Conservation (phyloP, 441 rosid genomes). For the Cnidoscolus chayamansa region DNA sequence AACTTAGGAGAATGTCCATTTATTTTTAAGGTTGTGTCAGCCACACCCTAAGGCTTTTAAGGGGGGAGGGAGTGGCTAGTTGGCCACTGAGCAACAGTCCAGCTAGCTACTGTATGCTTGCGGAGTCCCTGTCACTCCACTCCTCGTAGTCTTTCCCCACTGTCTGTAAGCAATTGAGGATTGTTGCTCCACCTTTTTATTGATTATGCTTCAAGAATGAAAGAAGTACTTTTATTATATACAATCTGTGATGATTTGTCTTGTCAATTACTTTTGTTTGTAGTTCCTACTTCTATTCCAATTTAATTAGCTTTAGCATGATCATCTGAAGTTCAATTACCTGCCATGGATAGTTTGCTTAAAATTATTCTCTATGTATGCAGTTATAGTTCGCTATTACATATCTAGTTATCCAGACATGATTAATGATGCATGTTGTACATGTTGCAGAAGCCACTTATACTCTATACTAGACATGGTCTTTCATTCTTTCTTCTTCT, state of each 20-base stretch:
- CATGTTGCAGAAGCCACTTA: background rate
- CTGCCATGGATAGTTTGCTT: background rate
- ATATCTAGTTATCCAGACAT: background rate
- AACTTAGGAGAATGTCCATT: too few species aligned
- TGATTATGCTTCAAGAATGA: too few species aligned
- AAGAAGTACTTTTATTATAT: background rate
- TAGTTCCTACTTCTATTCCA: background rate
- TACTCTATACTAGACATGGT: background rate
- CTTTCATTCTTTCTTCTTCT: background rate
- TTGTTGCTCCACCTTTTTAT: too few species aligned
- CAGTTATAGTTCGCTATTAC: background rate
- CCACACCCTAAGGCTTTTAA: too few species aligned
- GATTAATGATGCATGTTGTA: background rate
- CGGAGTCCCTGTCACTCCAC: too few species aligned
- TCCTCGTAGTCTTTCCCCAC: too few species aligned
- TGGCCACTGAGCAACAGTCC: too few species aligned
- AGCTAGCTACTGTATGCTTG: too few species aligned
- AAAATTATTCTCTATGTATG: background rate
- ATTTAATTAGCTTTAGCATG: background rate
- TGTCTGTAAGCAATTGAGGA: too few species aligned
- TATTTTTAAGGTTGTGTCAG: too few species aligned
- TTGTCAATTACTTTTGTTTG: slow-evolving; percentile 4
- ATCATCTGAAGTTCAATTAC: background rate
- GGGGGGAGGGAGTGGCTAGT: too few species aligned
- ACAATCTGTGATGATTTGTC: background rate